These are phyloP conservation scores for Boletus sp. DNA, from an alignment of 768 basidiomycete genomes.

Conservation along the genomic window DNA sequence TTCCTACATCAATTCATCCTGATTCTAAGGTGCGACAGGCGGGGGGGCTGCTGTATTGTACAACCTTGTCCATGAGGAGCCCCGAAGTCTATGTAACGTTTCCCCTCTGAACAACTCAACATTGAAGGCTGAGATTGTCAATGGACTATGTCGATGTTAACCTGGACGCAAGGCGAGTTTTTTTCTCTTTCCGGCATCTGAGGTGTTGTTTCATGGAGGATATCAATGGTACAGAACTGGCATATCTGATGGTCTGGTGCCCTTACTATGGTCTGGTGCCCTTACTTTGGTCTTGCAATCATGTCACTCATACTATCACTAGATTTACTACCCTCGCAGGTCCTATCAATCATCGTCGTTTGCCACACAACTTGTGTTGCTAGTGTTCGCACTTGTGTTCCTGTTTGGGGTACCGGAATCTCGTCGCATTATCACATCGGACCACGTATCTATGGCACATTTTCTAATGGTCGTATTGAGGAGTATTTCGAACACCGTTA, in stretches of 20 bases:
- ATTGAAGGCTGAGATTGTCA: constrained; percentile 47
- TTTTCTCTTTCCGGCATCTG: constrained; percentile 28
- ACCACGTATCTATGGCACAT: constrained; percentile 91
- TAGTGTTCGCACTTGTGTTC: constrained; percentile 54
- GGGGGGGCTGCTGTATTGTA: constrained; percentile 5
- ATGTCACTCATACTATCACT: constrained; percentile 19
- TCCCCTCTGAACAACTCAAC: constrained; percentile 37
- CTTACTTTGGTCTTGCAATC: constrained; percentile 16
- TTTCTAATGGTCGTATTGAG: constrained; percentile 92
- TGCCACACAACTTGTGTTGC: constrained; percentile 50
- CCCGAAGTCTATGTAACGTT: constrained; percentile 31
- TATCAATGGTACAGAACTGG: constrained; percentile 29
- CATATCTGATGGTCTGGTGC: constrained; percentile 37
- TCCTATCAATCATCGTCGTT: constrained; percentile 63
- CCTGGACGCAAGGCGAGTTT: constrained; percentile 70
- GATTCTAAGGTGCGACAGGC: constrained; percentile 7
- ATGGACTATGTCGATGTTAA: constrained; percentile 55
- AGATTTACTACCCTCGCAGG: constrained; percentile 46
- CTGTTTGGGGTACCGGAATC: constrained; percentile 62
- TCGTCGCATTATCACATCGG: constrained; percentile 88
- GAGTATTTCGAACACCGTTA: constrained; percentile 90
- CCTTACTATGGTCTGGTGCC: constrained; percentile 20
- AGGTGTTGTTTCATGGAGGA: constrained; percentile 33
- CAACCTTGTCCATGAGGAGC: constrained; percentile 2
- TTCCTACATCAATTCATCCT: background rate